Conservation (phyloP, 176 grass and related monocot species). For the Juncus effusus region DNA sequence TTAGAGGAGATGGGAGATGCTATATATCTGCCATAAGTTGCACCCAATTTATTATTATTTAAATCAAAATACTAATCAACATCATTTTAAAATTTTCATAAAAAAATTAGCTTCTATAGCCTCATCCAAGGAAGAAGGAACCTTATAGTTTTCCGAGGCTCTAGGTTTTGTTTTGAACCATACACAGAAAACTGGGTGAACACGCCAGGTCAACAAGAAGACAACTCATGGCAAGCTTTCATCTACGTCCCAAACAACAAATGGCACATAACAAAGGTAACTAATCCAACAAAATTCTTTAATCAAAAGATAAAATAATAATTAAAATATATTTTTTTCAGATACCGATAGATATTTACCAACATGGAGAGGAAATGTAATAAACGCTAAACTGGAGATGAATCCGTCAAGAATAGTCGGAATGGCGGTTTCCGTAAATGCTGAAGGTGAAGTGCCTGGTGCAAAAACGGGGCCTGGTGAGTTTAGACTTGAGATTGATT, state of each 20-base stretch:
- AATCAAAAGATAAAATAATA: too few species aligned
- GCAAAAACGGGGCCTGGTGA: slow-evolving; percentile 66
- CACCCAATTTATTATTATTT: background rate
- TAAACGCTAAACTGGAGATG: slow-evolving; percentile 69
- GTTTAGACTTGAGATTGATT: slow-evolving; percentile 78
- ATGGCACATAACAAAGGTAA: slow-evolving; percentile 46
- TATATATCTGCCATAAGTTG: slow-evolving; percentile 91
- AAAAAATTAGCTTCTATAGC: too few species aligned
- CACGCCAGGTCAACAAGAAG: slow-evolving; percentile 84
- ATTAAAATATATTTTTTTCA: too few species aligned
- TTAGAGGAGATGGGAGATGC: slow-evolving; percentile 87
- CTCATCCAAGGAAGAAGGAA: too few species aligned
- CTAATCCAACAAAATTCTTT: too few species aligned
- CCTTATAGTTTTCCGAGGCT: too few species aligned
- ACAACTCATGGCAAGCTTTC: slow-evolving; percentile 97
- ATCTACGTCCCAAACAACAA: slow-evolving; percentile 50
- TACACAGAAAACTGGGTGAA: slow-evolving; percentile 97
- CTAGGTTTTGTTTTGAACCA: too few species aligned
- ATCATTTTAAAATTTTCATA: slow-evolving; percentile 3
- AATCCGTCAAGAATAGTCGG: slow-evolving; percentile 82
- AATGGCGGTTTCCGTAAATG: slow-evolving; percentile 85
- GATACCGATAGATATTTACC: slow-evolving; percentile 80
- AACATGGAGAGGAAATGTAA: slow-evolving; percentile 82
- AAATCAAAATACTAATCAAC: too few species aligned
- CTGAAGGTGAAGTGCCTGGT: slow-evolving; percentile 73